Conservation (phyloP, 805 yeast genomes). For the Hanseniaspora singularis region DNA sequence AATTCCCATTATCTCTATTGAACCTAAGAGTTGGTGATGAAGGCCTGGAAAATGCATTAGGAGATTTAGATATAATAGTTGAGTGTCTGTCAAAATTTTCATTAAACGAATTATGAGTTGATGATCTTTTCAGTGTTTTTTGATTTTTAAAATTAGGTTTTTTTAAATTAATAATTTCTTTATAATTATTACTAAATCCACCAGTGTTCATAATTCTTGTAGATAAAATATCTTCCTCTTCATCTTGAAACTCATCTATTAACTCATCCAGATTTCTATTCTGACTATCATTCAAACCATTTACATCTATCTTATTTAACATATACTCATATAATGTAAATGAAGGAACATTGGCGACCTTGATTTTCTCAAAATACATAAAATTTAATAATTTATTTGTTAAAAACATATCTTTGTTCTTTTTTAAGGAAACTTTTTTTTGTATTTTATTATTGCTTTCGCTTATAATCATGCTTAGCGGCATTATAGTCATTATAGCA, state of each 20-base stretch:
- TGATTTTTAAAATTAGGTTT: neutral
- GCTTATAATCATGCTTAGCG: conserved; percentile 8
- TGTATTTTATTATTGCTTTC: conserved; percentile 5
- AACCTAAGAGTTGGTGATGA: too few relatives aligned
- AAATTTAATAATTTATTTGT: conserved; percentile 12
- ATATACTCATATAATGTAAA: conserved; percentile 8
- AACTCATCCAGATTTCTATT: neutral
- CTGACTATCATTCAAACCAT: neutral
- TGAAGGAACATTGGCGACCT: neutral
- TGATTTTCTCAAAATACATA: conserved; percentile 8
- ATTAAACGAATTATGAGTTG: neutral
- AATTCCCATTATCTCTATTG: too few relatives aligned
- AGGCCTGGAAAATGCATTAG: too few relatives aligned
- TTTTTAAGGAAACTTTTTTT: neutral
- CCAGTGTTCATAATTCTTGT: conserved; percentile 9
- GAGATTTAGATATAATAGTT: too few relatives aligned
- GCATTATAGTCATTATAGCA: conserved; percentile 8
- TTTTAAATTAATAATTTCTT: neutral
- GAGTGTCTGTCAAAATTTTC: too few relatives aligned
- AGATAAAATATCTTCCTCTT: conserved; percentile 1
- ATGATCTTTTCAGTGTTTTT: neutral
- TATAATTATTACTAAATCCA: conserved; percentile 8
- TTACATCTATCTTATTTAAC: neutral
- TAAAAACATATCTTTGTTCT: neutral
- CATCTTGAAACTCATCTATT: neutral